Conservation (phyloP, 192 early-diverging fungal species). For the Powellomyces hirtus region DNA sequence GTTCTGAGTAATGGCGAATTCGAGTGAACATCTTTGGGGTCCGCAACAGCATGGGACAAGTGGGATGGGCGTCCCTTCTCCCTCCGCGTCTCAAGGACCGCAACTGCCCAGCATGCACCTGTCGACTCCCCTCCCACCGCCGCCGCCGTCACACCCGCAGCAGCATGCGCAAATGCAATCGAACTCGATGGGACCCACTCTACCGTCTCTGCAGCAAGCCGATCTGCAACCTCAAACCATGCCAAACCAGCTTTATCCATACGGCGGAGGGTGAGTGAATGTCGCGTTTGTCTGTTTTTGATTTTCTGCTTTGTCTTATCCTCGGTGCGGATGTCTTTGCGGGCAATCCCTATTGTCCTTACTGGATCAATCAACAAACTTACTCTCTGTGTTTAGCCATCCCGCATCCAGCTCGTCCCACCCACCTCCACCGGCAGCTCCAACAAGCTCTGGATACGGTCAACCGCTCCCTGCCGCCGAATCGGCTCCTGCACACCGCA, state of each 20-base stretch:
- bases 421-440: neutral
- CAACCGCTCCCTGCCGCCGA: neutral
- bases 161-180: neutral
- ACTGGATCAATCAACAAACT: neutral
- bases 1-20: neutral
- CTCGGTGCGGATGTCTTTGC: neutral
- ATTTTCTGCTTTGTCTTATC: neutral
- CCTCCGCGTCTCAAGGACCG: neutral
- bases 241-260: neutral
- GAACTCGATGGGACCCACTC: neutral
- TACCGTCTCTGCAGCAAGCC: neutral
- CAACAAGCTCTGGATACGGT: neutral
- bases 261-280: neutral
- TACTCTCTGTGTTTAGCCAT: neutral
- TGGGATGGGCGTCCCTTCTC: neutral
- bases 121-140: neutral
- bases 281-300: neutral
- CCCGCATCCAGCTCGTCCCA: neutral
- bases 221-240: neutral
- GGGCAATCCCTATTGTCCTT: too few relatives aligned
- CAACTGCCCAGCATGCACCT: slow-evolving; percentile 1
- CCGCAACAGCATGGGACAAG: neutral
- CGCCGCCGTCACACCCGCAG: neutral
- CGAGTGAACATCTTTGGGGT: neutral
- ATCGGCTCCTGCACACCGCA: neutral